Evolutionary conservation across 2,329 filamentous ascomycete species (phyloP), one percentile per base, ranked within the genome.

Genomic region (Aspergillus fumigatus): DNA sequence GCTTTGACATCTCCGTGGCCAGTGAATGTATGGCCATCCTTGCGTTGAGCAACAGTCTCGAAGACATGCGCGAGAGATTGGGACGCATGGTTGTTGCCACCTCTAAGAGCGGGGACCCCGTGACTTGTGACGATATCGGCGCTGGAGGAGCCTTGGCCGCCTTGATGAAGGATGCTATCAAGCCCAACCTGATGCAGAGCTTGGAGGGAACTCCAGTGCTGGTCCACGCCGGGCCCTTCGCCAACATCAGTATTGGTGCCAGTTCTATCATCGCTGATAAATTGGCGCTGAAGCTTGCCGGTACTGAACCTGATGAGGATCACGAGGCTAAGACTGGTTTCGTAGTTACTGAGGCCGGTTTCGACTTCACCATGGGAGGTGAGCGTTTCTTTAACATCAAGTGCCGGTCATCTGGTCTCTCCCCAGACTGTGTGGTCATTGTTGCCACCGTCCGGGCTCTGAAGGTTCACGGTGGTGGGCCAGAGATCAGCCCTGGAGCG

Each of bases 321-420:
- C 84, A 92, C 69, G 80, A 85, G 51, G 80, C 87, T 65, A 93
- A 94, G 81, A 85, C 89, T 29, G 94, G 94, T 9, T 97, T 94
- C 67, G 93, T 97, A 23, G 87, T 99, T 40, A 99, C 94, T 1
- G 94, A 99, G 76, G 93, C 94, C 53, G 94, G 94, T 9, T 99
- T 99, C 75, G 94, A 99, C 77, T 99, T 99, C 79, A 97, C 94
- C 68, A 99, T 99, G 94, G 94, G 94, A 62, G 94, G 94, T 61
- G 94, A 99, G 82, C 89, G 94, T 52, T 99, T 99, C 83, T 97
- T 99, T 86, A 97, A 99, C 81, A 97, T 99, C 82, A 99, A 99
- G 83, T 97, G 94, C 79, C 89, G 94, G 59, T 89, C 92, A 9
- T 97, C 93, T 5, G 93, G 93, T 25, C 87, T 99, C 48, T 85